phyloP scores from a whole-genome alignment of 108 stramenopile species.

The Phaeodactylum tricornutum region DNA sequence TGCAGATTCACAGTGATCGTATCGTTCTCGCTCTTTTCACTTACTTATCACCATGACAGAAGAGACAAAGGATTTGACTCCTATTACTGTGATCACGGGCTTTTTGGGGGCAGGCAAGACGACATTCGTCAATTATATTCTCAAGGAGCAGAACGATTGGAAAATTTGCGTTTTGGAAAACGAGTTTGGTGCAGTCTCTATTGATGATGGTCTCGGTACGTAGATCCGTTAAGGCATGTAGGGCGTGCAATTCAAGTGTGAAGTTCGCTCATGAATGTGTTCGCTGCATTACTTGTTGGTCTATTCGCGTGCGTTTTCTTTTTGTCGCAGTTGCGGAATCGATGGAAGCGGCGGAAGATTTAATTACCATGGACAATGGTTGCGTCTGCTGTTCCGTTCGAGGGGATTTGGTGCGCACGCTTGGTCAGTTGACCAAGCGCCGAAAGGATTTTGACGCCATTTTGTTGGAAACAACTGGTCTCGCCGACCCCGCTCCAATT shows the following conservation, averaged over 20 bases:
- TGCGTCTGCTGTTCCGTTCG: constrained; percentile 99
- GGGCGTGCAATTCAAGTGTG: not conserved
- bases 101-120: constrained; percentile 97
- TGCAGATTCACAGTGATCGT: too few species aligned
- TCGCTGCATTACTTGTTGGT: too few species aligned
- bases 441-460: constrained; percentile 91
- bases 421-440: constrained; percentile 79
- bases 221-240: constrained; percentile 2
- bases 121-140: constrained; percentile 96
- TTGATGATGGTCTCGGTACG: constrained; percentile 90
- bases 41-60: constrained; percentile 8
- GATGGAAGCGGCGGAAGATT: constrained; percentile 87
- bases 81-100: constrained; percentile 89
- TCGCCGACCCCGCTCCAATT: constrained; percentile 95
- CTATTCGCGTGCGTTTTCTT: too few species aligned
- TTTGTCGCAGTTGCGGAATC: constrained; percentile 84
- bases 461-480: constrained; percentile 91
- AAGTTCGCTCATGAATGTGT: too few species aligned
- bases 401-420: constrained; percentile 93
- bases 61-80: constrained; percentile 24
- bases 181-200: constrained; percentile 95
- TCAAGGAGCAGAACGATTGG: constrained; percentile 94
- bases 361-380: constrained; percentile 99
- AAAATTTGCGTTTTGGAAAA: constrained; percentile 98
- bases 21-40: too few species aligned